These are phyloP conservation scores for Pseudomassariella vexata DNA, from an alignment of 2,329 filamentous ascomycete species.

Conservation along the genomic window DNA sequence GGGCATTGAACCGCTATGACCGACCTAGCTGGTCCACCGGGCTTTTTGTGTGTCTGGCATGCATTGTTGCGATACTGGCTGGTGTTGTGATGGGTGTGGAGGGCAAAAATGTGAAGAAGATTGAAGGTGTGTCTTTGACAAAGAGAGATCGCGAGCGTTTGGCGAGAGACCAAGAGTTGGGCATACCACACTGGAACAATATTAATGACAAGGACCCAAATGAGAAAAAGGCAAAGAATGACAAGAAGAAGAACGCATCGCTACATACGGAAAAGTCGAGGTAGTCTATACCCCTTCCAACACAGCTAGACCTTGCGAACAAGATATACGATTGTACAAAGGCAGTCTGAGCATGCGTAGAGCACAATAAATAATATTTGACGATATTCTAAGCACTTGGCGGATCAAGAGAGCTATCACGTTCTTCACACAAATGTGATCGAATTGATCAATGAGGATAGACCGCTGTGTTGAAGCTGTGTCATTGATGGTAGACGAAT, in stretches of 20 bases:
- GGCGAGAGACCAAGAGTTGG: conserved; percentile 45
- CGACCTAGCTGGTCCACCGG: conserved; percentile 78
- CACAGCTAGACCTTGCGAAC: too few relatives aligned
- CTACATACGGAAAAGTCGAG: conserved; percentile 4
- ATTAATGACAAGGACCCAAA: conserved; percentile 46
- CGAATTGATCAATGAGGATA: too few relatives aligned
- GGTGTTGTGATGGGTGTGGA: conserved; percentile 68
- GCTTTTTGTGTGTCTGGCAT: conserved; percentile 70
- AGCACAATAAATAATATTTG: too few relatives aligned
- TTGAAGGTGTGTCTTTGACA: conserved; percentile 65
- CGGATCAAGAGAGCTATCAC: too few relatives aligned
- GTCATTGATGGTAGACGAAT: too few relatives aligned
- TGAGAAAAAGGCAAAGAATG: conserved; percentile 32
- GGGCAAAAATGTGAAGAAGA: conserved; percentile 63
- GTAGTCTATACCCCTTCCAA: too few relatives aligned
- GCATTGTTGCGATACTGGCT: conserved; percentile 60
- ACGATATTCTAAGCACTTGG: too few relatives aligned
- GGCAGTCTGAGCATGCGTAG: too few relatives aligned
- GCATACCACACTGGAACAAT: conserved; percentile 55
- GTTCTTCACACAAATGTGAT: too few relatives aligned
- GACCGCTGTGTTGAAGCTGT: too few relatives aligned
- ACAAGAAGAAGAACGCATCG: conserved; percentile 19
- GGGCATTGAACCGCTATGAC: conserved; percentile 66
- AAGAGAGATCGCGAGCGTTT: conserved; percentile 47
- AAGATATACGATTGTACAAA: too few relatives aligned